phyloP scores from a whole-genome alignment of 495 filamentous ascomycete species.

The Jackrogersella multiformis region DNA sequence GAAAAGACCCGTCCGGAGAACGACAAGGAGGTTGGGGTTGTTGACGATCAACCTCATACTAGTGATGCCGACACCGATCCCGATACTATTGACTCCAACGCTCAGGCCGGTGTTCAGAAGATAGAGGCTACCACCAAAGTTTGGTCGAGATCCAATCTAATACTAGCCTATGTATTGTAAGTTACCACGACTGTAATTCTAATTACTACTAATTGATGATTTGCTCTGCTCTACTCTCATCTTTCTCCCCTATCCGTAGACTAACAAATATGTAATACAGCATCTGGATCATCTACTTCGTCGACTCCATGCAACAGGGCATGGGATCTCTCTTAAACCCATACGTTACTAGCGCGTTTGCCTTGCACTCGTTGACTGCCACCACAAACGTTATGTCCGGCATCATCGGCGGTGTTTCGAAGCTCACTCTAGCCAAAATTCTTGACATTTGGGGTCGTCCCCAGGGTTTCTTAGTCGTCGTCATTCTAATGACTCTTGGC shows the following conservation, averaged over 20 bases:
- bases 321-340: constrained; percentile 52
- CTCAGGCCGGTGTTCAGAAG: constrained; percentile 58
- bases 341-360: constrained; percentile 58
- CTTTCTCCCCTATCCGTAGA: not conserved
- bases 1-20: constrained; percentile 21
- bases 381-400: constrained; percentile 59
- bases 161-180: constrained; percentile 56
- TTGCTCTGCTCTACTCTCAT: not conserved
- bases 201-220: not conserved
- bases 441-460: constrained; percentile 71
- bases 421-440: constrained; percentile 70
- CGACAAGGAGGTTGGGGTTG: constrained; percentile 39
- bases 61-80: constrained; percentile 46
- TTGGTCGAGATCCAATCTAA: constrained; percentile 55
- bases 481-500: constrained; percentile 53
- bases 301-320: constrained; percentile 58
- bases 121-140: constrained; percentile 59
- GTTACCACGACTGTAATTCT: not conserved
- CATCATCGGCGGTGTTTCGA: constrained; percentile 69
- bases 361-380: constrained; percentile 57
- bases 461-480: constrained; percentile 53
- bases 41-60: constrained; percentile 24
- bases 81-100: constrained; percentile 38
- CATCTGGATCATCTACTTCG: constrained; percentile 64
- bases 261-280: constrained; percentile 45